A percentile compares a stretch with the other conserved stretches of the same genome.
phyloP scores from a whole-genome alignment of 2,329 filamentous ascomycete species.

The Plenodomus tracheiphilus region DNA sequence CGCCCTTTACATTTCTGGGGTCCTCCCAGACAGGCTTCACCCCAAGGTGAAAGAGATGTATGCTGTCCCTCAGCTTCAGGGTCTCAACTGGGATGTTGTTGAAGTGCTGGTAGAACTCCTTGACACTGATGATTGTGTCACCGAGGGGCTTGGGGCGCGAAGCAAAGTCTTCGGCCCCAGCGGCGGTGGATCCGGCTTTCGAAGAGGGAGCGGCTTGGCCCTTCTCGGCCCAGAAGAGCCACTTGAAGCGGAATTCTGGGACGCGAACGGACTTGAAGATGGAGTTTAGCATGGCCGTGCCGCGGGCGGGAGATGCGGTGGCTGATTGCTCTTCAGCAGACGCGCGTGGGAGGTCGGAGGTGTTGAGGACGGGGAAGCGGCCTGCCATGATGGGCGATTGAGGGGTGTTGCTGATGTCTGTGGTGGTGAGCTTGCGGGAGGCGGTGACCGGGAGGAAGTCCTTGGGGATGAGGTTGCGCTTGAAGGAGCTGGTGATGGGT shows the following conservation, averaged over 20 bases:
- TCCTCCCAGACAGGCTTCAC: constrained; percentile 87
- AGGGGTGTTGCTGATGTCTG: constrained; percentile 12
- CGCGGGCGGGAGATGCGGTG: constrained; percentile 71
- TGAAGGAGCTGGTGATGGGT: too few relatives aligned
- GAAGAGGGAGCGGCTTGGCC: constrained; percentile 32
- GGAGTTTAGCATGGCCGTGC: constrained; percentile 69
- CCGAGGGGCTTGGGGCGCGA: constrained; percentile 50
- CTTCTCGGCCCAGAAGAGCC: constrained; percentile 58
- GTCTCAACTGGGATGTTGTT: constrained; percentile 77
- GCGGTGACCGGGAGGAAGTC: too few relatives aligned
- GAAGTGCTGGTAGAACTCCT: constrained; percentile 55
- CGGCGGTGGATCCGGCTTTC: constrained; percentile 5
- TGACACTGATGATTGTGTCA: constrained; percentile 51
- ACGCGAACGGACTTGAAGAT: constrained; percentile 52
- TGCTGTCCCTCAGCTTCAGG: constrained; percentile 67
- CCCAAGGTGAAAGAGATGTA: constrained; percentile 79
- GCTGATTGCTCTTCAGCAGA: constrained; percentile 63
- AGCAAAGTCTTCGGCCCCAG: constrained; percentile 45
- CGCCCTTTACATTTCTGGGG: constrained; percentile 80
- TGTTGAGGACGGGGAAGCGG: constrained; percentile 41
- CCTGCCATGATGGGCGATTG: constrained; percentile 26
- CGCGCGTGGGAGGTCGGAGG: constrained; percentile 59
- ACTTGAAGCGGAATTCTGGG: constrained; percentile 55
- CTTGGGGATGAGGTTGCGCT: too few relatives aligned
- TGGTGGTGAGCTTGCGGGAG: too few relatives aligned